Percentiles rank a stretch among this genome's conserved stretches.
phyloP scores from a whole-genome alignment of 805 yeast species.

The Suhomyces prunicola region DNA sequence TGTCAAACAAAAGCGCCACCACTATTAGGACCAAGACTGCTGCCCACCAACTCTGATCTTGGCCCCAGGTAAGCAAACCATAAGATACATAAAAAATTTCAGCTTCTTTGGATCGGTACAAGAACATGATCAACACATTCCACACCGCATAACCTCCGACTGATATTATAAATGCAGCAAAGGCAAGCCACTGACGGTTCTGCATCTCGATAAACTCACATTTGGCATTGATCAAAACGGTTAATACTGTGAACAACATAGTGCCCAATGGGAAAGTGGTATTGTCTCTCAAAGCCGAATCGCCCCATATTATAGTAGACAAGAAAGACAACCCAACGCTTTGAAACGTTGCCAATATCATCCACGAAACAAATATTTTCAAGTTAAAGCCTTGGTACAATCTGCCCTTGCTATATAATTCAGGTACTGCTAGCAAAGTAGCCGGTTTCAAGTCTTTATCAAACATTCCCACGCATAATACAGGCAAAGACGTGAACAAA shows the following conservation, averaged over 20 bases:
- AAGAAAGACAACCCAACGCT: slow-evolving; percentile 69
- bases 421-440: slow-evolving; percentile 88
- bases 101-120: slow-evolving; percentile 53
- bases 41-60: slow-evolving; percentile 86
- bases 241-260: slow-evolving; percentile 66
- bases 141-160: slow-evolving; percentile 83
- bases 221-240: slow-evolving; percentile 71
- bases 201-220: slow-evolving; percentile 81
- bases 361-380: slow-evolving; percentile 70
- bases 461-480: slow-evolving; percentile 90
- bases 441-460: slow-evolving; percentile 88
- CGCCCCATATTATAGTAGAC: slow-evolving; percentile 69
- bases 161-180: slow-evolving; percentile 65
- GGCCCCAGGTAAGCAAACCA: slow-evolving; percentile 75
- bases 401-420: slow-evolving; percentile 76
- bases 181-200: slow-evolving; percentile 62
- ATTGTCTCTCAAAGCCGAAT: slow-evolving; percentile 63
- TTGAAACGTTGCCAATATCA: slow-evolving; percentile 68
- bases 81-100: slow-evolving; percentile 67
- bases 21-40: slow-evolving; percentile 53
- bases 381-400: slow-evolving; percentile 71
- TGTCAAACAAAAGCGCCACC: slow-evolving; percentile 65
- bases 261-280: slow-evolving; percentile 82
- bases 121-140: slow-evolving; percentile 70
- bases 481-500: slow-evolving; percentile 88